Conservation (phyloP, 352 stramenopile genomes). For the Pythium monospermum region DNA sequence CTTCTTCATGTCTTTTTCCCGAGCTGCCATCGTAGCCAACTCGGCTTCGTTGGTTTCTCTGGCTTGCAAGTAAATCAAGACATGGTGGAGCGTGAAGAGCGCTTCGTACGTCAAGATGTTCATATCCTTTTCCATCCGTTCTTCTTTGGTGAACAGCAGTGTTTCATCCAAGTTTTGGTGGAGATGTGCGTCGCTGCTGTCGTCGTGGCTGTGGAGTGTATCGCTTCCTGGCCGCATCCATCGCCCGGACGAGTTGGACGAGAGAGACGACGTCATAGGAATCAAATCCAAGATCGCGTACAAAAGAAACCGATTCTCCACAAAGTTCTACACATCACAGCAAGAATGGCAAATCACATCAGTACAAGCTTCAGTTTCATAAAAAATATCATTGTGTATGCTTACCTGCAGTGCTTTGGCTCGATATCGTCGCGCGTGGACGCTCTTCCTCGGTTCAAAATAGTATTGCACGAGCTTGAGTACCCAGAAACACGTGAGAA, state of each 20-base stretch:
- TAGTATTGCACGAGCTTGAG: constrained; percentile 60
- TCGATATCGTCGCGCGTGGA: constrained; percentile 31
- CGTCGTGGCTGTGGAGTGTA: neutral
- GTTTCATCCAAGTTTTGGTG: constrained; percentile 15
- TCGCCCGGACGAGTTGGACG: constrained; percentile 30
- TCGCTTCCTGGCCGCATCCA: constrained; percentile 34
- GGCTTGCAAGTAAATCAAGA: constrained; percentile 43
- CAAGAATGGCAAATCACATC: too few species aligned
- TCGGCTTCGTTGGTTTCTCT: constrained; percentile 20
- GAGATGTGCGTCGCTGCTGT: constrained; percentile 7
- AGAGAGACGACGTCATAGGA: constrained; percentile 35
- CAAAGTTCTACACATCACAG: constrained; percentile 40
- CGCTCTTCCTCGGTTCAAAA: constrained; percentile 32
- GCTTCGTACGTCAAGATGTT: constrained; percentile 64
- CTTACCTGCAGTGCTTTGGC: constrained; percentile 41
- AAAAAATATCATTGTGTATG: neutral
- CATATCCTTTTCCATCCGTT: constrained; percentile 62
- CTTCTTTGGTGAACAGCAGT: constrained; percentile 42
- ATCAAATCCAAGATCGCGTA: constrained; percentile 51
- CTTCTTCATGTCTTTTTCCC: neutral
- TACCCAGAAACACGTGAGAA: constrained; percentile 64
- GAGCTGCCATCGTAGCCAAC: neutral
- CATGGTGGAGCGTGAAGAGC: constrained; percentile 56
- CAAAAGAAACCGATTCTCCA: constrained; percentile 43
- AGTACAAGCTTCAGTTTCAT: neutral